These are phyloP conservation scores for Penicillium sp. DNA, from an alignment of 2,329 filamentous ascomycete species.

Conservation along the genomic window DNA sequence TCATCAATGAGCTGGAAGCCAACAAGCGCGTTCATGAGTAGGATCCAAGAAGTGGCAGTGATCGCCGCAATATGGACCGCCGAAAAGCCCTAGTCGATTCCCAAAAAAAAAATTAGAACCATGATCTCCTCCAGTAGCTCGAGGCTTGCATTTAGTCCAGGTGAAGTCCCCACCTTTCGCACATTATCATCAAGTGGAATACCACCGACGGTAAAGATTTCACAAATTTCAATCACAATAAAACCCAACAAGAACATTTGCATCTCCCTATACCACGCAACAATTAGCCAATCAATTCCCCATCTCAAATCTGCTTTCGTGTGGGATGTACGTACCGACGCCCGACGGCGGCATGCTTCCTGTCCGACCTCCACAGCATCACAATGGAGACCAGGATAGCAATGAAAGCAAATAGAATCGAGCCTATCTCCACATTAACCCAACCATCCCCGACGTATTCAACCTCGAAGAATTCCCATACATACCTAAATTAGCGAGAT, in stretches of 20 bases:
- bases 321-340: constrained; percentile 68
- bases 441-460: not conserved
- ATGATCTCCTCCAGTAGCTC: not conserved
- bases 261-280: constrained; percentile 75
- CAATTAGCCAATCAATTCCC: constrained; percentile 6
- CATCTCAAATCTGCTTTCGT: not conserved
- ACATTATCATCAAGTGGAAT: constrained; percentile 76
- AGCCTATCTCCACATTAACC: constrained; percentile 62
- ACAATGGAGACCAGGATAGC: constrained; percentile 72
- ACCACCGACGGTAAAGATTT: constrained; percentile 93
- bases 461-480: not conserved
- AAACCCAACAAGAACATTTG: constrained; percentile 89
- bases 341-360: constrained; percentile 91
- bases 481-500: constrained; percentile 83
- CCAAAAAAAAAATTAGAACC: constrained; percentile 3
- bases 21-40: constrained; percentile 89
- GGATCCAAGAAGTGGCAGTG: constrained; percentile 83
- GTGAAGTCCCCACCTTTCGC: constrained; percentile 65
- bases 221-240: constrained; percentile 87
- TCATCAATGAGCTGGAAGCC: constrained; percentile 95
- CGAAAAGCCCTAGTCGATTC: constrained; percentile 71
- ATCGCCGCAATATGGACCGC: constrained; percentile 91
- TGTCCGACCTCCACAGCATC: constrained; percentile 80
- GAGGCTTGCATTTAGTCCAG: not conserved
- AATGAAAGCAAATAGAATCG: constrained; percentile 79